These are phyloP conservation scores for Leucaena leucocephala DNA, from an alignment of 306 rosid genomes.

Conservation along the genomic window DNA sequence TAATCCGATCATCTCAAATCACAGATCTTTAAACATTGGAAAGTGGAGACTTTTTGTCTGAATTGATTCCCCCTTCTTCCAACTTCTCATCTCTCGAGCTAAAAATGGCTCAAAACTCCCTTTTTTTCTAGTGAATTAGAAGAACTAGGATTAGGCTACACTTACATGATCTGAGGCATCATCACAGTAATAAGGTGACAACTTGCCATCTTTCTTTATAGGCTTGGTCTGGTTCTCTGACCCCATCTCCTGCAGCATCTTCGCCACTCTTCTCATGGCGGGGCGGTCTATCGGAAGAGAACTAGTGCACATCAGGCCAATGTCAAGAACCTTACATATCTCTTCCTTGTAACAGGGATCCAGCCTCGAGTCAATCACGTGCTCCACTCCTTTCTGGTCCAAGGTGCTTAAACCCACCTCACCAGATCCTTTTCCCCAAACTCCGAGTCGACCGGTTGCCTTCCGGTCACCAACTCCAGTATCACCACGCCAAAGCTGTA, in stretches of 20 bases:
- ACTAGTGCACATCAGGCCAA: conserved; percentile 87
- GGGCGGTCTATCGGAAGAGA: conserved; percentile 86
- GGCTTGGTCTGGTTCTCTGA: conserved; percentile 40
- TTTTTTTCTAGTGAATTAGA: neutral
- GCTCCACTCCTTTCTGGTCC: conserved; percentile 79
- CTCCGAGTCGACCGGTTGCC: conserved; percentile 74
- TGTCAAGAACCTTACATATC: conserved; percentile 76
- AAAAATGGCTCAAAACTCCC: no score
- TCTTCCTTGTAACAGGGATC: conserved; percentile 77
- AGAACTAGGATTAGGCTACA: conserved; percentile 49
- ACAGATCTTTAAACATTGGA: conserved; percentile 37
- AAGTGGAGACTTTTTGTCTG: conserved; percentile 32
- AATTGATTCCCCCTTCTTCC: conserved; percentile 23
- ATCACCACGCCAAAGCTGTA: conserved; percentile 93
- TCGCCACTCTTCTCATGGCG: conserved; percentile 70
- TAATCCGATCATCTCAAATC: conserved; percentile 24
- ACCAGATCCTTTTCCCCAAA: conserved; percentile 92
- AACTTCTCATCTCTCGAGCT: no score
- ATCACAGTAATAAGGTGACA: conserved; percentile 69
- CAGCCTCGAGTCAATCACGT: conserved; percentile 68
- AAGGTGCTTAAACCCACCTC: conserved; percentile 83
- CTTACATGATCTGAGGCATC: conserved; percentile 74
- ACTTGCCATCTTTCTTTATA: conserved; percentile 55
- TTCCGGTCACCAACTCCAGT: conserved; percentile 81
- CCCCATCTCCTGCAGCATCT: conserved; percentile 67